Base-by-base conservation (phyloP, 2,329 filamentous ascomycete genomes). In the Pseudopyrenochaeta lycopersici region DNA sequence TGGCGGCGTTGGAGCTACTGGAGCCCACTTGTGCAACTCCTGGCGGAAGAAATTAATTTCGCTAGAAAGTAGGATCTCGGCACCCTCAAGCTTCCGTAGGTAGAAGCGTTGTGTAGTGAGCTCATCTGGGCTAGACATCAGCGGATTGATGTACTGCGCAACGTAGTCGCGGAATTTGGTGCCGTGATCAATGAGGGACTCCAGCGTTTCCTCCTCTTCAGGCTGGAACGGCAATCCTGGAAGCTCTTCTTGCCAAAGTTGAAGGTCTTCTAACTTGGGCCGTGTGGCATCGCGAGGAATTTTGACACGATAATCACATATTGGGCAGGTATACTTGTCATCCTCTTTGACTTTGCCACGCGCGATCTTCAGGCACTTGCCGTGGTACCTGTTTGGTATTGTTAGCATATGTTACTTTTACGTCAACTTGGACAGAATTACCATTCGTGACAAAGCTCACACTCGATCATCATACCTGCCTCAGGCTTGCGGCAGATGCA, bases 401-500 rank as follows among this genome's bases (percentile, higher is more conserved):
- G 50, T 79, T 68, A 80, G 56, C 32, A 12, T 20, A 7, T 35
- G 27, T 17, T 18, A 20, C 41, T 2, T 42, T 4, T 44, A 5
- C 3, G 3, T 17, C 43, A 17, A 17, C 33, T 17, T 9, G 36
- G 18, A n/a, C 7, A 29, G 81, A 88, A 27, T 81, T 76, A 93
- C 95, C 95, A 99, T 80, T 99, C 95, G 70, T 97, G 94, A 76
- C 95, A 99, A 33, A 97, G 83, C 74, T 98, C 95, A 74, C 95
- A 99, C 77, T 99, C 95, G 67, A 99, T 98, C 95, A 99, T 99
- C 90, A 98, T 96, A 46, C 95, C 95, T 32, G 94, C 92, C 76
- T 99, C 95, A 6, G 92, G 86, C 59, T 89, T 91, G 54, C 95
- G 88, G 77, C 95, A 99, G 63, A 99, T 97, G 76, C 95, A 99